Evolutionary conservation across 371 early-diverging fungal species (phyloP).

Genomic region (Syncephalastrum monosporum): DNA sequence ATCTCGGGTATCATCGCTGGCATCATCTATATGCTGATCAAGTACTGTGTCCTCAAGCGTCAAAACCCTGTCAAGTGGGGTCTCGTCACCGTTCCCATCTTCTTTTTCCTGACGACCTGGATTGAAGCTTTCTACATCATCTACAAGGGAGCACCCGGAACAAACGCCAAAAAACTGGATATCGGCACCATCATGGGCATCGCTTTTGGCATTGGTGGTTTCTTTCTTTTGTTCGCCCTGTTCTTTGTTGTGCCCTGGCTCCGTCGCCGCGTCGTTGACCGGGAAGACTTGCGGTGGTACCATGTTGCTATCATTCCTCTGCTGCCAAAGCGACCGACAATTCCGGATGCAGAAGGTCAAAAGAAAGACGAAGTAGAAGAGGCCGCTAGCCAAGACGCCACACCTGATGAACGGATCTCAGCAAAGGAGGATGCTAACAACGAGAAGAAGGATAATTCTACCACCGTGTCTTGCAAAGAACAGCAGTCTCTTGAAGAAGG

Average conservation of each 20-base stretch:
- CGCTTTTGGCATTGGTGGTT: slow-evolving; percentile 56
- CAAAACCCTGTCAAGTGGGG: slow-evolving; percentile 74
- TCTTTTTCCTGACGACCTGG: slow-evolving; percentile 70
- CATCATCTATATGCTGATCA: slow-evolving; percentile 64
- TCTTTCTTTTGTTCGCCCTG: slow-evolving; percentile 52
- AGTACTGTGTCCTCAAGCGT: slow-evolving; percentile 60
- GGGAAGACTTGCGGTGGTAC: slow-evolving; percentile 71
- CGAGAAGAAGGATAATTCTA: slow-evolving; percentile 1
- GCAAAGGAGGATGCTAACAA: slow-evolving; percentile 5
- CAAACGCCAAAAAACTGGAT: slow-evolving; percentile 33
- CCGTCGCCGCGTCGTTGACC: slow-evolving; percentile 56
- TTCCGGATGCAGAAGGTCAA: slow-evolving; percentile 15
- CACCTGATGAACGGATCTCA: neutral
- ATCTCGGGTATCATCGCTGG: slow-evolving; percentile 68
- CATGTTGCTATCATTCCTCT: slow-evolving; percentile 62
- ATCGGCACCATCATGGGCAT: slow-evolving; percentile 56
- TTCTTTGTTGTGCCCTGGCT: slow-evolving; percentile 69
- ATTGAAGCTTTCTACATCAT: slow-evolving; percentile 75
- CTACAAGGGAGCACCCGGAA: slow-evolving; percentile 67
- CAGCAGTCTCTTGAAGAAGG: too few relatives aligned
- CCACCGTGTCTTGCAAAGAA: neutral
- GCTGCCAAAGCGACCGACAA: slow-evolving; percentile 43
- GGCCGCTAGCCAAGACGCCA: too few relatives aligned
- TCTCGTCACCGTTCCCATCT: slow-evolving; percentile 74
- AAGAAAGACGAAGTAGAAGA: neutral